These are phyloP conservation scores for Penicillium psychrofluorescens DNA, from an alignment of 495 filamentous ascomycete species.

Conservation along the genomic window DNA sequence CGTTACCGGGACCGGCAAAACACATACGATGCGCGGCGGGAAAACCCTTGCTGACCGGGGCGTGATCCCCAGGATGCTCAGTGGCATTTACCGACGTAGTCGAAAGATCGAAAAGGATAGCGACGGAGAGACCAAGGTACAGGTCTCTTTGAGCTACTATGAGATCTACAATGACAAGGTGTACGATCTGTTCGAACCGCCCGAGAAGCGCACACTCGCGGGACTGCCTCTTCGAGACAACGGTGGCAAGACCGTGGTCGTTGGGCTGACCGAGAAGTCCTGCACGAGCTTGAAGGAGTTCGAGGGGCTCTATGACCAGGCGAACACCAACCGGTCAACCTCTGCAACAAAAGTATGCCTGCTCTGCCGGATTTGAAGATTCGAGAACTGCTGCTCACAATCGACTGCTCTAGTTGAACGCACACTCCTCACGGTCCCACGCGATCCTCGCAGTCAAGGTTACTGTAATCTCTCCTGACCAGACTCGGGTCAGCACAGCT, in stretches of 20 bases:
- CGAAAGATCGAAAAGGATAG: slow-evolving; percentile 86
- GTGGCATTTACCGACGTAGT: slow-evolving; percentile 74
- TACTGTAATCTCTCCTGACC: slow-evolving; percentile 62
- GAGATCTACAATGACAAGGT: slow-evolving; percentile 98
- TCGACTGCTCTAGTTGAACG: slow-evolving; percentile 56
- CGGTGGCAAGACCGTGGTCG: slow-evolving; percentile 82
- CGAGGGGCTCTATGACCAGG: slow-evolving; percentile 84
- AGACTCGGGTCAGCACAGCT: slow-evolving; percentile 68
- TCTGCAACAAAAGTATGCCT: slow-evolving; percentile 71
- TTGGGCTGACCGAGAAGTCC: slow-evolving; percentile 79
- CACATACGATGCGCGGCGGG: slow-evolving; percentile 95
- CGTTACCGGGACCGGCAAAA: slow-evolving; percentile 93
- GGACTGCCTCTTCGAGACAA: slow-evolving; percentile 87
- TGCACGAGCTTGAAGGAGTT: slow-evolving; percentile 89
- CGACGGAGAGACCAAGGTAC: slow-evolving; percentile 62
- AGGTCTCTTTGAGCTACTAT: slow-evolving; percentile 86
- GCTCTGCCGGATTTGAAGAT: no score
- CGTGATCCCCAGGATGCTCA: slow-evolving; percentile 83
- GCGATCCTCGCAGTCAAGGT: slow-evolving; percentile 90
- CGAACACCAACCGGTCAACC: slow-evolving; percentile 87
- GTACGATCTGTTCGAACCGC: slow-evolving; percentile 84
- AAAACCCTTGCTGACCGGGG: slow-evolving; percentile 83
- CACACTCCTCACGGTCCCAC: slow-evolving; percentile 87
- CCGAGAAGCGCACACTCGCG: slow-evolving; percentile 79
- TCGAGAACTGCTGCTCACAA: not conserved